Evolutionary conservation across 2,329 filamentous ascomycete genomes (phyloP), one percentile per base, ranked within the genome.

Genomic region (Epichloe sibirici): DNA sequence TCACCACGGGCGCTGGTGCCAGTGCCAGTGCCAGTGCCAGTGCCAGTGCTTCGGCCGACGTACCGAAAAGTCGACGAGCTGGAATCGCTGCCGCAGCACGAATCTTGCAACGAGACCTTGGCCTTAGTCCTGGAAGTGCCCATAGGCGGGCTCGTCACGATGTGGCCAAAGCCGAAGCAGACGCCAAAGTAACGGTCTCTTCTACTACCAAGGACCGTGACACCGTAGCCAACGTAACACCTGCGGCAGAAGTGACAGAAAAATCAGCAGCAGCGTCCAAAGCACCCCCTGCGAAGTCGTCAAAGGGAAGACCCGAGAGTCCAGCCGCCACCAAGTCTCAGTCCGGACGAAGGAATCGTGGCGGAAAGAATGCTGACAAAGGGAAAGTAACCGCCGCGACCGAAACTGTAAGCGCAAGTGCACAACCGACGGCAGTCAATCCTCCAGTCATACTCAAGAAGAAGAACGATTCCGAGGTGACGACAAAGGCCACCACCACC

Each of bases 51-150:
- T 25, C 48, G 11, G 17, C 45, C 5, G 53, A 55, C 13, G 48
- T 9, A 9, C 39, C 74, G 2, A 83, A 81, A 66, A 80, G 74
- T 53, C 77, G 79, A 31, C 73, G 78, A 43, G 76, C 76, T 5
- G 78, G 75, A n/a, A 82, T 84, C 50, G 74, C 80, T 34, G 78
- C 80, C 8, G 81, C 82, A 11, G 81, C 82, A 11, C 75, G 81
- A 15, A 80, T 86, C 51, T 61, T 86, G 17, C 81, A 85, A 63
- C 77, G 82, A 37, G 82, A 86, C 56, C 71, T 85, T 17, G 82
- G 82, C 21, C 72, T 86, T 1, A 83, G 78, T 54, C 78, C 80
- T 11, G 79, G 79, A 39, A 80, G 77, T 59, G 78, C 81, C 13
- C 78, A 83, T 63, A 73, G 82, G 53, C 76, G 77, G 61, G 78